Evolutionary conservation across 441 rosid species (phyloP), one percentile per base, ranked within the genome.

Genomic region (Gossypium davidsonii): DNA sequence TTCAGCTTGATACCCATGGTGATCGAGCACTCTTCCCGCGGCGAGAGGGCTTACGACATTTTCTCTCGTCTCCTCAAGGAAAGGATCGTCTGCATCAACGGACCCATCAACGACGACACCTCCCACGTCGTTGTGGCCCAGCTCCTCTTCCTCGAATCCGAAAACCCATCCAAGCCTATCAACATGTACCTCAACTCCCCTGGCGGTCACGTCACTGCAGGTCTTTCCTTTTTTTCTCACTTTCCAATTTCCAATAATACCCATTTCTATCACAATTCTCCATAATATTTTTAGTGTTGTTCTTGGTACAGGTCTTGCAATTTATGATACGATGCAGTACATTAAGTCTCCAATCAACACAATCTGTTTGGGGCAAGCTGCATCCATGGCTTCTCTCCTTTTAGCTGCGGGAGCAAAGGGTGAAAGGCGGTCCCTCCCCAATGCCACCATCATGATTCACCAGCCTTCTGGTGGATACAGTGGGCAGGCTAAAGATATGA

Each of bases 391-490:
- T 74, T 96, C 99, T 67, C 94, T 96, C 23, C 97, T 96, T 26
- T 80, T 96, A 80, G 90, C 99, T 66, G 93, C 99, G 0, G 98
- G 98, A 31, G 75, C 94, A 57, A 90, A 86, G 81, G 98, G 97
- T 4, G 94, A 93, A 84, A 89, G 99, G 78, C 85, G 87, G 84
- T 70, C 99, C 1, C 92, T 93, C 14, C 99, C 99, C 26, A 93
- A 93, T 77, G 91, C 99, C 3, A 91, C 97, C 0, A 67, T 96
- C 71, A 91, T 93, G 98, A 87, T 96, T 84, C 99, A 93, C 79
- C 98, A 96, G 79, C 99, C 99, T 70, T 93, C 99, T 2, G 99
- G 97, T 57, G 99, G 99, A 17, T 96, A 96, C 74, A 89, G 96
- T 51, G 99, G 97, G 6, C 99, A 96, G 84, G 99, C 97, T 52